A percentile compares a stretch with the other conserved stretches of the same genome.
These are phyloP conservation scores for Cyberlindnera mycetangii DNA, from an alignment of 805 yeast genomes.

Conservation along the genomic window DNA sequence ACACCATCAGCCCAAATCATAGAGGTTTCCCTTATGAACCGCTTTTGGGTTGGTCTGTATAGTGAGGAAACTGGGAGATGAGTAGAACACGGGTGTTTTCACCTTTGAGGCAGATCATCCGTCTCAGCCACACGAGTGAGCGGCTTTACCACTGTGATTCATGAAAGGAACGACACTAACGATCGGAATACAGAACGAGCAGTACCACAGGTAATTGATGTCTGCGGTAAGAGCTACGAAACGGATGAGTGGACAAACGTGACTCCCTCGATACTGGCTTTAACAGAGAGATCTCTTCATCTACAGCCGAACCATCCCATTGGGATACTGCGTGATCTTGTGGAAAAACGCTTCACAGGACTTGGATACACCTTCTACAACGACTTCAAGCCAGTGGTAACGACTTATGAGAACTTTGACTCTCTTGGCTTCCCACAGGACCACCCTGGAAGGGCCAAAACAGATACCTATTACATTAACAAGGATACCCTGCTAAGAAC, in stretches of 20 bases:
- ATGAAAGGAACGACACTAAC: not conserved
- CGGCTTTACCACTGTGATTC: not conserved
- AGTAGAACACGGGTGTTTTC: not conserved
- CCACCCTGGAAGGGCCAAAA: constrained; percentile 89
- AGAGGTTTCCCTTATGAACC: no score
- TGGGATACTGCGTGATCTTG: constrained; percentile 74
- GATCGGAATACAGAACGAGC: constrained; percentile 8
- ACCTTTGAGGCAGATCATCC: constrained; percentile 3
- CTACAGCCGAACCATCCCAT: constrained; percentile 78
- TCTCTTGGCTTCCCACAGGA: constrained; percentile 86
- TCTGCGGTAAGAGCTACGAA: constrained; percentile 50
- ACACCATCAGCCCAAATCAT: no score
- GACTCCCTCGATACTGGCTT: constrained; percentile 64
- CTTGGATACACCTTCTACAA: constrained; percentile 77
- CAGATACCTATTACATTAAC: constrained; percentile 91
- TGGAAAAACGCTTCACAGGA: constrained; percentile 63
- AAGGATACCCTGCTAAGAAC: constrained; percentile 73
- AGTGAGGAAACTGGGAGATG: not conserved
- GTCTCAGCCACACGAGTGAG: constrained; percentile 15
- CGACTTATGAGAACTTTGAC: constrained; percentile 84
- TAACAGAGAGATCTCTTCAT: constrained; percentile 74
- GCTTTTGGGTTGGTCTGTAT: no score
- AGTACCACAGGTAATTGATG: constrained; percentile 31
- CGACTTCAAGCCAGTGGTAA: constrained; percentile 79
- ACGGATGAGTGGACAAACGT: constrained; percentile 85